These are phyloP conservation scores for Sporothrix pseudoabietina DNA, from an alignment of 2,329 filamentous ascomycete species.

Conservation along the genomic window DNA sequence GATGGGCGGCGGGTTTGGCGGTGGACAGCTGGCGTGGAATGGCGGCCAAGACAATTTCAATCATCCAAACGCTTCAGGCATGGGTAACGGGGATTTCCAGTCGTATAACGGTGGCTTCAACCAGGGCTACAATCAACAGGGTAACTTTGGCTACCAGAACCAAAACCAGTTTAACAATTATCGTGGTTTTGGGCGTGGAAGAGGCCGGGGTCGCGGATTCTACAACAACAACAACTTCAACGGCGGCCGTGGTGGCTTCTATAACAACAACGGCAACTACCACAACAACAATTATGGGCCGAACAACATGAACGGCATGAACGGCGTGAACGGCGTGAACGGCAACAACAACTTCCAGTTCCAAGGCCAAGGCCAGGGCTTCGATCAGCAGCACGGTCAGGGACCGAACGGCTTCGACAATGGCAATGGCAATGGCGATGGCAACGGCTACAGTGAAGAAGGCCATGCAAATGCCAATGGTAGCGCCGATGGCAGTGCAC, in stretches of 20 bases:
- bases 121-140: slow-evolving; percentile 78
- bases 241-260: slow-evolving; percentile 56
- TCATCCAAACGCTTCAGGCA: slow-evolving; percentile 79
- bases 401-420: not conserved
- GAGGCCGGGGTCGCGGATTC: slow-evolving; percentile 67
- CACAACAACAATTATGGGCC: slow-evolving; percentile 32
- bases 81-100: slow-evolving; percentile 79
- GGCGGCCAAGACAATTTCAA: slow-evolving; percentile 87
- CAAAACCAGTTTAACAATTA: slow-evolving; percentile 71
- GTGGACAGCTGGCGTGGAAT: slow-evolving; percentile 80
- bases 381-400: slow-evolving; percentile 16
- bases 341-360: slow-evolving; percentile 11
- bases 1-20: slow-evolving; percentile 71
- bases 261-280: slow-evolving; percentile 42
- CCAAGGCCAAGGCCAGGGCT: slow-evolving; percentile 23
- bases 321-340: slow-evolving; percentile 13
- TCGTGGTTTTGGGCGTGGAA: slow-evolving; percentile 66
- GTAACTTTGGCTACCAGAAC: slow-evolving; percentile 78
- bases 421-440: not conserved
- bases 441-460: slow-evolving; percentile 5
- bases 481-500: not conserved
- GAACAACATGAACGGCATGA: slow-evolving; percentile 17
- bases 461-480: not conserved
- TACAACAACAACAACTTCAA: slow-evolving; percentile 53
- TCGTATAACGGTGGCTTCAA: slow-evolving; percentile 75